These are phyloP conservation scores for Botrytis sinoallii DNA, from an alignment of 2,329 filamentous ascomycete genomes.

Conservation along the genomic window DNA sequence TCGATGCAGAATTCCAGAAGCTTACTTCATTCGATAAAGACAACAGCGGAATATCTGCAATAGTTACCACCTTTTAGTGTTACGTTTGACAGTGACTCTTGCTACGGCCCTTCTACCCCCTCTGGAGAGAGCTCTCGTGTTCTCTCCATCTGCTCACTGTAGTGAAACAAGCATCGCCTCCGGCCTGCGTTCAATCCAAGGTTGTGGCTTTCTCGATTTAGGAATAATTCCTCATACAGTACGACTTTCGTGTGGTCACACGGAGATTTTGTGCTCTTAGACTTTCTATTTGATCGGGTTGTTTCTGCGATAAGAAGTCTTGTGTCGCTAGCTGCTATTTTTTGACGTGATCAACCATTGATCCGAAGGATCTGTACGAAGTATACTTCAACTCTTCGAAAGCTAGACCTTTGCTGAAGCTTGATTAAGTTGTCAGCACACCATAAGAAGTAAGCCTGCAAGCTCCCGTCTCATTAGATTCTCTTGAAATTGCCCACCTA, in stretches of 20 bases:
- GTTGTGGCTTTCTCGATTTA: not conserved
- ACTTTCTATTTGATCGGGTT: not conserved
- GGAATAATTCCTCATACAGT: not conserved
- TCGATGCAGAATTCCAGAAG: constrained; percentile 13
- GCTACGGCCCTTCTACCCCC: not conserved
- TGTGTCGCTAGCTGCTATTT: not conserved
- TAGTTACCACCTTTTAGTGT: not conserved
- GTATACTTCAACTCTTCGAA: not conserved
- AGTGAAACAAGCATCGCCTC: not conserved
- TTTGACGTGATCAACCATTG: constrained; percentile 5
- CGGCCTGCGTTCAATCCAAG: not conserved
- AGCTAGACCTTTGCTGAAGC: not conserved
- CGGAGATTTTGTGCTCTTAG: not conserved
- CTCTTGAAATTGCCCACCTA: not conserved
- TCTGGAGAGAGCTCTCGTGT: not conserved
- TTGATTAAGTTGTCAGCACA: not conserved
- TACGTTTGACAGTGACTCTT: not conserved
- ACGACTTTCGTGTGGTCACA: not conserved
- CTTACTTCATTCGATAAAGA: not conserved
- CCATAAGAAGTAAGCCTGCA: not conserved
- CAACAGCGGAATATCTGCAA: not conserved
- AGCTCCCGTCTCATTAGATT: not conserved
- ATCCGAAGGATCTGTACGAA: not conserved
- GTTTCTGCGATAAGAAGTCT: not conserved
- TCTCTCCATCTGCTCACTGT: not conserved